Evolutionary conservation across 371 early-diverging fungal genomes (phyloP).

Genomic region (Saksenaea vasiformis): DNA sequence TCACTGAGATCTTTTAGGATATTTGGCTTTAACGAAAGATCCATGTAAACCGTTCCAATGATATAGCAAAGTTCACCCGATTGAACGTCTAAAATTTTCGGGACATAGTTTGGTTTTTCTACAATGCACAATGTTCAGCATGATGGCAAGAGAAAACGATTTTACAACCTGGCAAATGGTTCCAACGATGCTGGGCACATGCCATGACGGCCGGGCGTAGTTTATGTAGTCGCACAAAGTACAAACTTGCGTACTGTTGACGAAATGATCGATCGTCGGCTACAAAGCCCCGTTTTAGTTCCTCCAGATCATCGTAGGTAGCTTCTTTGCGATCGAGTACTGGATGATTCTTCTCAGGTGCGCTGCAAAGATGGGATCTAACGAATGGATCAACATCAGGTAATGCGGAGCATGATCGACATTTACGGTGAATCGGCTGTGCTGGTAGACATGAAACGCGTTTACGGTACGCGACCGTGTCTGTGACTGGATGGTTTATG

Average conservation of each 20-base stretch:
- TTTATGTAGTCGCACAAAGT: conserved; percentile 72
- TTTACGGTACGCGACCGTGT: neutral
- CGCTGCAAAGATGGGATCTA: conserved; percentile 15
- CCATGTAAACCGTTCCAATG: conserved; percentile 86
- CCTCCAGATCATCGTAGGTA: conserved; percentile 34
- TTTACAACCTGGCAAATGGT: conserved; percentile 27
- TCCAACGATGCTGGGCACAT: conserved; percentile 61
- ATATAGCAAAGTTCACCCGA: conserved; percentile 67
- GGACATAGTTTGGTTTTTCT: conserved; percentile 50
- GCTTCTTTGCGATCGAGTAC: conserved; percentile 24
- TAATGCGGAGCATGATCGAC: neutral
- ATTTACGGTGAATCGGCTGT: neutral
- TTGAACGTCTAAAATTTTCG: conserved; percentile 71
- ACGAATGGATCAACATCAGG: neutral
- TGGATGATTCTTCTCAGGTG: conserved; percentile 10
- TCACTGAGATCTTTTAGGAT: conserved; percentile 81
- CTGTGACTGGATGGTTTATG: neutral
- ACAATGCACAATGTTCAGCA: neutral
- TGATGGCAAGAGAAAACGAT: neutral
- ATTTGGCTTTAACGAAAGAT: conserved; percentile 85
- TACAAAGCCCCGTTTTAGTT: conserved; percentile 43
- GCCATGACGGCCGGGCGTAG: conserved; percentile 59
- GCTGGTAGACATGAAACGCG: neutral
- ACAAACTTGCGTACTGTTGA: conserved; percentile 86
- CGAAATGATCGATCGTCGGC: conserved; percentile 60